Evolutionary conservation across 2,329 filamentous ascomycete genomes (phyloP).

Genomic region (Penicillium fuscoglaucum): DNA sequence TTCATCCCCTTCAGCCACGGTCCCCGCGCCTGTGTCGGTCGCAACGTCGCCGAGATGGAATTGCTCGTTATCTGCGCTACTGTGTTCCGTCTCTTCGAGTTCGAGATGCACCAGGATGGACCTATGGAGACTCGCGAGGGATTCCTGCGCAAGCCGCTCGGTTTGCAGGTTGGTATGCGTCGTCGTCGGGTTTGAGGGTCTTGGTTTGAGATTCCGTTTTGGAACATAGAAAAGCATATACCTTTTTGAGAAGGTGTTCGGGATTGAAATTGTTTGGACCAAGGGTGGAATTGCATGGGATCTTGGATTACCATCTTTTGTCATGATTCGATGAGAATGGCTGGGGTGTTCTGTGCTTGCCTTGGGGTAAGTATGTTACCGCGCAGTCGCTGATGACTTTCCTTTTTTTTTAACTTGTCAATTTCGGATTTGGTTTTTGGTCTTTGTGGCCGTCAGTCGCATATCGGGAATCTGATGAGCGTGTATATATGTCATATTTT

Average conservation of each 20-base stretch:
- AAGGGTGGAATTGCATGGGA: slow-evolving; percentile 1
- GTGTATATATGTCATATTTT: slow-evolving; percentile 4
- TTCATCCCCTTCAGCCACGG: slow-evolving; percentile 76
- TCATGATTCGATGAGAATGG: slow-evolving; percentile 13
- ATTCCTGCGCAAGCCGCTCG: slow-evolving; percentile 77
- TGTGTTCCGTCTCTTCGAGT: slow-evolving; percentile 62
- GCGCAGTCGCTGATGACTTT: slow-evolving; percentile 13
- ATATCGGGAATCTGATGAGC: not conserved
- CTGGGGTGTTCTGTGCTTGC: not conserved
- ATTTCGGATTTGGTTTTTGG: not conserved
- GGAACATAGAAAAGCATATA: not conserved
- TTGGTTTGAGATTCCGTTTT: not conserved
- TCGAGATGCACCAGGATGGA: slow-evolving; percentile 59
- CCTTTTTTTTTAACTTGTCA: slow-evolving; percentile 2
- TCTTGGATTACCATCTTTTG: not conserved
- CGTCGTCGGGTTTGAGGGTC: slow-evolving; percentile 29
- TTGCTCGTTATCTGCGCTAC: slow-evolving; percentile 75
- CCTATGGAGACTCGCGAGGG: slow-evolving; percentile 75
- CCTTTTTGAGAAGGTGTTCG: not conserved
- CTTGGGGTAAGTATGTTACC: not conserved
- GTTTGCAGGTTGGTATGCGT: slow-evolving; percentile 64
- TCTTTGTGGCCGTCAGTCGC: not conserved
- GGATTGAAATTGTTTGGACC: not conserved
- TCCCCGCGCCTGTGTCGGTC: slow-evolving; percentile 69
- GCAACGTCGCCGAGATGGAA: slow-evolving; percentile 90